Percentiles rank a stretch among this genome's conserved stretches.
Evolutionary conservation across 2,329 filamentous ascomycete genomes (phyloP).

Genomic region (Colletotrichum liaoningense): DNA sequence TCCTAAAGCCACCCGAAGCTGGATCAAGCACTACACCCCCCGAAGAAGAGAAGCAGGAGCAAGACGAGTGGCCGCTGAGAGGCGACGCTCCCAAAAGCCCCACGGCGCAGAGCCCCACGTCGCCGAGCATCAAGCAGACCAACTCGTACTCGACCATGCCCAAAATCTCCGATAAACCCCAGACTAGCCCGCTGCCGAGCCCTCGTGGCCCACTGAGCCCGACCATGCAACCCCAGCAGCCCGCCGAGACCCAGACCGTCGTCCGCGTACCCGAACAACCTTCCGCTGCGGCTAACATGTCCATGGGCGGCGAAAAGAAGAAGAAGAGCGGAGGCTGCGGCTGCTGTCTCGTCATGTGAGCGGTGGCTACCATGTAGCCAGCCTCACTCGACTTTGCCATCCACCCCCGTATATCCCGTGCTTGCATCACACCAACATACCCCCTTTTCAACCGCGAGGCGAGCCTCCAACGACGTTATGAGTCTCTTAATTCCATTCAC

Average conservation of each 20-base stretch:
- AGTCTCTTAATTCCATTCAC: slow-evolving; percentile 35
- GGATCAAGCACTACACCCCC: slow-evolving; percentile 39
- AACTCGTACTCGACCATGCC: slow-evolving; percentile 74
- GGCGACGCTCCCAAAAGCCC: slow-evolving; percentile 60
- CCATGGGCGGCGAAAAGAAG: slow-evolving; percentile 43
- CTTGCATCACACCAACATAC: slow-evolving; percentile 21
- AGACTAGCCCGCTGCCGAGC: slow-evolving; percentile 54
- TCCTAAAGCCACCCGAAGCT: slow-evolving; percentile 57
- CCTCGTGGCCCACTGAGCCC: slow-evolving; percentile 54
- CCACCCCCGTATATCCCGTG: slow-evolving; percentile 17
- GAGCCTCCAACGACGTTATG: slow-evolving; percentile 39
- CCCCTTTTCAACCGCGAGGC: slow-evolving; percentile 23
- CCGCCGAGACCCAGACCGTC: slow-evolving; percentile 37
- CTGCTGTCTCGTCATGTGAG: slow-evolving; percentile 64
- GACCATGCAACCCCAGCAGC: slow-evolving; percentile 45
- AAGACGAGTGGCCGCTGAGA: slow-evolving; percentile 71
- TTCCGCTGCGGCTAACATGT: slow-evolving; percentile 25
- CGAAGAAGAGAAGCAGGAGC: slow-evolving; percentile 45
- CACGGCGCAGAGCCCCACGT: slow-evolving; percentile 43
- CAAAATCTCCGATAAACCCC: slow-evolving; percentile 62
- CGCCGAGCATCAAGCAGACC: slow-evolving; percentile 47
- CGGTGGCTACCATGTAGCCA: not conserved
- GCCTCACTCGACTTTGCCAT: not conserved
- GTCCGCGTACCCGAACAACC: slow-evolving; percentile 37
- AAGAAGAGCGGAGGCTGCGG: slow-evolving; percentile 58